Conservation (phyloP, 306 rosid species). For the Begonia masoniana region DNA sequence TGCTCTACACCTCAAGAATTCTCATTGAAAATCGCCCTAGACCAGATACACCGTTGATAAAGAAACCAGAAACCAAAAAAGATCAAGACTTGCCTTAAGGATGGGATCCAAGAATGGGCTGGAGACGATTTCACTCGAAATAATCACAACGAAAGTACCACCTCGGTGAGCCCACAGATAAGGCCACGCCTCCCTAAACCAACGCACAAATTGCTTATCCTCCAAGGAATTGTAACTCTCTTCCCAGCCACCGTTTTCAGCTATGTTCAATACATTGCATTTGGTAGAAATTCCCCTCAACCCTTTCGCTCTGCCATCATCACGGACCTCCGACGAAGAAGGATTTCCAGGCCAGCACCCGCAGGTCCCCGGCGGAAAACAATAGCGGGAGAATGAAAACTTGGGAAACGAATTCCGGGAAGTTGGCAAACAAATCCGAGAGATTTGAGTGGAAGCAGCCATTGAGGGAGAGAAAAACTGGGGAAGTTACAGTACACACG, state of each 20-base stretch:
- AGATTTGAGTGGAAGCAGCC: conserved; percentile 22
- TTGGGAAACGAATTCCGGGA: conserved; percentile 8
- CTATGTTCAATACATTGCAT: conserved; percentile 17
- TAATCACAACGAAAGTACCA: conserved; percentile 60
- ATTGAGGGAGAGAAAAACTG: conserved; percentile 18
- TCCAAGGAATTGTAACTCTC: conserved; percentile 37
- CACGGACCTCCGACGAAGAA: conserved; percentile 2
- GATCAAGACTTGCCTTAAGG: conserved; percentile 54
- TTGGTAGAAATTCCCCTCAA: conserved; percentile 5
- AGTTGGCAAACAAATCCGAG: conserved; percentile 12
- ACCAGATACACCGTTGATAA: no score
- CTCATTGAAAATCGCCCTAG: no score
- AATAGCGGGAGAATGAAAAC: conserved; percentile 4
- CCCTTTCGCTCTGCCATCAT: conserved; percentile 2
- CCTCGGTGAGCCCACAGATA: conserved; percentile 83
- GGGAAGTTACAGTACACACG: neutral
- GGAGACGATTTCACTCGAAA: conserved; percentile 76
- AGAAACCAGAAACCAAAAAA: neutral
- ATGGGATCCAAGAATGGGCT: conserved; percentile 56
- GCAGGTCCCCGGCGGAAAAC: conserved; percentile 8
- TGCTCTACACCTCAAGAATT: no score
- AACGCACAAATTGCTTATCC: conserved; percentile 76
- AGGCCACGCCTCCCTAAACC: conserved; percentile 95
- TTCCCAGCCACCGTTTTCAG: conserved; percentile 18
- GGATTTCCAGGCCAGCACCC: neutral